These are phyloP conservation scores for Diaporthe vexans DNA, from an alignment of 2,329 filamentous ascomycete genomes.

Conservation along the genomic window DNA sequence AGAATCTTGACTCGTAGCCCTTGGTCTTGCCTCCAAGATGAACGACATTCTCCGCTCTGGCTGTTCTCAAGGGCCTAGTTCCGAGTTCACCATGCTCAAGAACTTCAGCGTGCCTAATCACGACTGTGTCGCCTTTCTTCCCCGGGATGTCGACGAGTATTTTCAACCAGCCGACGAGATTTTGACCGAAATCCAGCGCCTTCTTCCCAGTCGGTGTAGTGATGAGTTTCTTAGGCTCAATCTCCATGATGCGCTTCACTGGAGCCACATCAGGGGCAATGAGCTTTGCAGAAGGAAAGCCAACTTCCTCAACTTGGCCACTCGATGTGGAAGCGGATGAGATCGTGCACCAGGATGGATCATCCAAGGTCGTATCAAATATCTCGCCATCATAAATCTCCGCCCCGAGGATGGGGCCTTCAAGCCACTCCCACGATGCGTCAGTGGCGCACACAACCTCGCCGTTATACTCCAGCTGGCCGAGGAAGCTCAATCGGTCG, in stretches of 20 bases:
- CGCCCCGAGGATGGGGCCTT: neutral
- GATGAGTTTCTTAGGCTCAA: slow-evolving; percentile 38
- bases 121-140: slow-evolving; percentile 56
- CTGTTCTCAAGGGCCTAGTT: slow-evolving; percentile 57
- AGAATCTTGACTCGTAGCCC: slow-evolving; percentile 52
- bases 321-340: neutral
- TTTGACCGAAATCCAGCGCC: slow-evolving; percentile 70
- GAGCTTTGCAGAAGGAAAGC: slow-evolving; percentile 39
- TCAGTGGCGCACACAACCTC: slow-evolving; percentile 3
- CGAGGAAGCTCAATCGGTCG: slow-evolving; percentile 49
- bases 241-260: slow-evolving; percentile 48
- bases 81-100: slow-evolving; percentile 63
- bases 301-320: neutral
- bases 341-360: neutral
- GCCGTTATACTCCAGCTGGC: slow-evolving; percentile 47
- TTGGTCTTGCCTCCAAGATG: slow-evolving; percentile 46
- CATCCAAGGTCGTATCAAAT: neutral
- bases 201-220: slow-evolving; percentile 55
- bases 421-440: neutral
- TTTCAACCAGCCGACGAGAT: slow-evolving; percentile 65
- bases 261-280: slow-evolving; percentile 51
- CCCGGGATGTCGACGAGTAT: slow-evolving; percentile 53
- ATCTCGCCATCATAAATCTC: neutral
- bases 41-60: slow-evolving; percentile 57
- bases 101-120: slow-evolving; percentile 67